Percentiles rank a stretch among this genome's conserved stretches.
These are phyloP conservation scores for Apiotrichum sp. DNA, from an alignment of 1,284 basidiomycete species.

Conservation along the genomic window DNA sequence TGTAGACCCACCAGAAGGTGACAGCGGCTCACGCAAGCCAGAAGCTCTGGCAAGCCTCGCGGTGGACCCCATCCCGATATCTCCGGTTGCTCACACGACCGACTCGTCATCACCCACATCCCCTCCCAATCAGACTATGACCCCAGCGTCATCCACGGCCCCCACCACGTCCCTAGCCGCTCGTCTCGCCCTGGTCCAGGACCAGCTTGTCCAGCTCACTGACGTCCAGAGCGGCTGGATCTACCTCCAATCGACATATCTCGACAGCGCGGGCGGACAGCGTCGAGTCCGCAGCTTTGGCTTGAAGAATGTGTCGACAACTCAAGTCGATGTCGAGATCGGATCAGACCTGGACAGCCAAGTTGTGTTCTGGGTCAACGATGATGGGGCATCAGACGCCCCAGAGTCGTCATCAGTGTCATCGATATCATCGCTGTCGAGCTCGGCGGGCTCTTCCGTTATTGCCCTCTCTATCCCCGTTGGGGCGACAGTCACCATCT, in stretches of 20 bases:
- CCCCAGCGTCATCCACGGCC: background rate
- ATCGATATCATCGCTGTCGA: slow-evolving; percentile 24
- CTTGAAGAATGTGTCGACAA: slow-evolving; percentile 27
- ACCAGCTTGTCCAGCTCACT: slow-evolving; percentile 27
- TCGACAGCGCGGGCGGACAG: slow-evolving; percentile 28
- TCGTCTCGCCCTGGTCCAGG: slow-evolving; percentile 10
- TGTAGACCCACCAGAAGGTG: background rate
- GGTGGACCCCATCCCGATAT: slow-evolving; percentile 5
- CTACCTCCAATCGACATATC: slow-evolving; percentile 41
- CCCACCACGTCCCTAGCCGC: slow-evolving; percentile 5
- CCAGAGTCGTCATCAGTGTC: slow-evolving; percentile 24
- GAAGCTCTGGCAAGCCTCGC: background rate
- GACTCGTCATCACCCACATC: background rate
- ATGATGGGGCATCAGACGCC: slow-evolving; percentile 18
- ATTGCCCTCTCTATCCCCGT: slow-evolving; percentile 23
- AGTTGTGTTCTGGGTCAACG: slow-evolving; percentile 35
- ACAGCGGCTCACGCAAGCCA: no score
- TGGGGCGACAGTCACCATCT: slow-evolving; percentile 20
- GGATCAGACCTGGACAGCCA: slow-evolving; percentile 34
- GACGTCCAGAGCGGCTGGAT: slow-evolving; percentile 45
- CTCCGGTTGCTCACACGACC: background rate
- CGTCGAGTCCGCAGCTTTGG: slow-evolving; percentile 35
- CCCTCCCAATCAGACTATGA: background rate
- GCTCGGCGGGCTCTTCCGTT: slow-evolving; percentile 17
- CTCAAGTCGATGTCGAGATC: slow-evolving; percentile 29